Evolutionary conservation across 495 filamentous ascomycete species (phyloP).

Genomic region (Aspergillus diversus): DNA sequence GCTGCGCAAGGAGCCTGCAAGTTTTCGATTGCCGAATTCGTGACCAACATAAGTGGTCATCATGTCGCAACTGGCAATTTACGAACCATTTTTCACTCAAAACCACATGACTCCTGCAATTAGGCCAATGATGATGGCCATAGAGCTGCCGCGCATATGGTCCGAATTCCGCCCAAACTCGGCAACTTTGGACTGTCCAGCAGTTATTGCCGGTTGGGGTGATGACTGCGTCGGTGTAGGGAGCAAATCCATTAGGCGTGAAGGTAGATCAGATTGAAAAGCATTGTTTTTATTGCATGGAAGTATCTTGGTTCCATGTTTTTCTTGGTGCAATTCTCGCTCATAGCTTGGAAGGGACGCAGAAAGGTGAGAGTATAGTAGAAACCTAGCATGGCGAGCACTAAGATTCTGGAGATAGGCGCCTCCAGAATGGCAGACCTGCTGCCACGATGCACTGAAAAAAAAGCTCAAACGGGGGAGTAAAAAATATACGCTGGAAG

Average conservation of each 20-base stretch:
- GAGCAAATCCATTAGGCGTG: constrained; percentile 1
- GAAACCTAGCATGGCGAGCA: background rate
- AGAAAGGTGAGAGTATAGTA: background rate
- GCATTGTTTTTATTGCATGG: constrained; percentile 12
- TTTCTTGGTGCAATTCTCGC: background rate
- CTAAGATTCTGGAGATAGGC: constrained; percentile 21
- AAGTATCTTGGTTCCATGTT: background rate
- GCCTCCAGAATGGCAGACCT: constrained; percentile 34
- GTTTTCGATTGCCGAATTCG: background rate
- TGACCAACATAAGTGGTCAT: background rate
- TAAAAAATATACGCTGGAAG: background rate
- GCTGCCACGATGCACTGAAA: constrained; percentile 36
- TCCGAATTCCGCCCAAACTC: constrained; percentile 33
- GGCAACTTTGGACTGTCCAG: constrained; percentile 32
- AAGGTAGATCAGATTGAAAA: background rate
- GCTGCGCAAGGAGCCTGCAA: background rate
- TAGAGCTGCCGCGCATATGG: constrained; percentile 43
- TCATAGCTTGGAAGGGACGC: constrained; percentile 1
- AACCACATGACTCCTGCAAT: constrained; percentile 50
- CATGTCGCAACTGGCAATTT: background rate
- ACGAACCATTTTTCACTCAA: constrained; percentile 19
- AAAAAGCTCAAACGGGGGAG: constrained; percentile 13
- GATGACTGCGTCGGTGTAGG: constrained; percentile 5
- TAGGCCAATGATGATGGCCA: constrained; percentile 48
- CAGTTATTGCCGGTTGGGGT: constrained; percentile 20